Evolutionary conservation across 805 yeast species (phyloP).

Genomic region (Cephaloascus albidus): DNA sequence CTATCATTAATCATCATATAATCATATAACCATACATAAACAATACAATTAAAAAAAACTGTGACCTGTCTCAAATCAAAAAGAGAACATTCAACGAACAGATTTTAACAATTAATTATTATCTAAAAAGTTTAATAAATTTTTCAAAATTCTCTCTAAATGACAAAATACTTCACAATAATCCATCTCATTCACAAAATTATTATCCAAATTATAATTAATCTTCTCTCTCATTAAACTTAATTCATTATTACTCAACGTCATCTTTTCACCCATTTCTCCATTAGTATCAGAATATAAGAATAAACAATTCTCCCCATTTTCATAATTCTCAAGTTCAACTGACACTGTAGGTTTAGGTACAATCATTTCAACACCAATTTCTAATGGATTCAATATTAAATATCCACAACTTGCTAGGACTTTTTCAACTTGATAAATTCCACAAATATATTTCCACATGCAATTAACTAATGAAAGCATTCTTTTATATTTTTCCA

Average conservation of each 20-base stretch:
- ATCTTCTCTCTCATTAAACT: constrained; percentile 21
- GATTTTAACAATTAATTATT: no score
- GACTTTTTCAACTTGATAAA: constrained; percentile 18
- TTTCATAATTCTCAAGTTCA: no score
- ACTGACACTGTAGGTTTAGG: neutral
- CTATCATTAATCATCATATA: no score
- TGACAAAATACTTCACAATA: constrained; percentile 33
- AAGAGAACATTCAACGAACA: no score
- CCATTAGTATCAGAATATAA: neutral
- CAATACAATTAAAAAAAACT: no score
- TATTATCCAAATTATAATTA: constrained; percentile 28
- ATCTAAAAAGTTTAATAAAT: constrained; percentile 24
- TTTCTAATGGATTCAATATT: neutral
- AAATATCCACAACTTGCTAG: constrained; percentile 4
- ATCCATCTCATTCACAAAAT: constrained; percentile 33
- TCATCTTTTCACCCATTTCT: neutral
- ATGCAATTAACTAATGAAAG: constrained; percentile 28
- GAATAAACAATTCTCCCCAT: no score
- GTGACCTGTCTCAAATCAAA: no score
- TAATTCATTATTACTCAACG: neutral
- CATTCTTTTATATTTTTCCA: constrained; percentile 36
- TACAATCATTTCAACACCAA: neutral
- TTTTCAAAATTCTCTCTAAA: constrained; percentile 28
- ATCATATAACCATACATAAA: no score
- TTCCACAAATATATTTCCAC: constrained; percentile 32